Evolutionary conservation across 2,329 filamentous ascomycete species (phyloP), one percentile per base, ranked within the genome.

Genomic region (Mariannaea elegans): DNA sequence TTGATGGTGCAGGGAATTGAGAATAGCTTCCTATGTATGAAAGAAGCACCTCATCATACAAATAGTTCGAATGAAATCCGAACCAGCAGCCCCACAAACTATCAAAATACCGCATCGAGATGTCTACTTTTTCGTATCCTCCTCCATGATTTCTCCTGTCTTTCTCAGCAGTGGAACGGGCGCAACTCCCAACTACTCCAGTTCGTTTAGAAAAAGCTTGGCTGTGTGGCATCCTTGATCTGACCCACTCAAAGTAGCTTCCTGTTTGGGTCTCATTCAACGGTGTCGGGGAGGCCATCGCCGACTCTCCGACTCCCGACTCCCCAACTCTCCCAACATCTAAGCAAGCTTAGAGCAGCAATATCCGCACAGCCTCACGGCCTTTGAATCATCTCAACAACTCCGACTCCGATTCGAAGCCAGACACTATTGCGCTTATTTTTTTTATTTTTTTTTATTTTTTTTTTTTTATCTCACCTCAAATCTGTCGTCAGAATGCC

Each of bases 101-200:
- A 29, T 29, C 45, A 45, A 56, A 50, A 45, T 56, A 50, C 38
- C 46, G 49, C 54, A 57, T 27, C 27, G 27, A 12, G 27, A 31
- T 7, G 27, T 32, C 23, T 23, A 24, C n/a, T 32, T 46, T n/a
- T 48, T 36, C 31, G 31, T 16, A 41, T 10, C 41, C 50, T 12
- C 27, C 27, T 31, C 27, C 27, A 31, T 31, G 7, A 7, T 38
- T 18, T 46, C n/a, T n/a, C n/a, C n/a, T n/a, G n/a, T n/a, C n/a
- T n/a, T n/a, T n/a, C n/a, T n/a, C n/a, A n/a, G n/a, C n/a, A 36
- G 41, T 8, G 2, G 13, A 16, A 24, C 32, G 27, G 23, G 24
- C 36, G 13, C 21, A 16, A 3, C 16, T 21, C 12, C 29, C n/a
- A 7, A 27, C 14, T 7, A n/a, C 21, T 38, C 31, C 14, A 44